Base-by-base conservation (phyloP, 371 early-diverging fungal genomes). In the Phascolomyces articulosus region DNA sequence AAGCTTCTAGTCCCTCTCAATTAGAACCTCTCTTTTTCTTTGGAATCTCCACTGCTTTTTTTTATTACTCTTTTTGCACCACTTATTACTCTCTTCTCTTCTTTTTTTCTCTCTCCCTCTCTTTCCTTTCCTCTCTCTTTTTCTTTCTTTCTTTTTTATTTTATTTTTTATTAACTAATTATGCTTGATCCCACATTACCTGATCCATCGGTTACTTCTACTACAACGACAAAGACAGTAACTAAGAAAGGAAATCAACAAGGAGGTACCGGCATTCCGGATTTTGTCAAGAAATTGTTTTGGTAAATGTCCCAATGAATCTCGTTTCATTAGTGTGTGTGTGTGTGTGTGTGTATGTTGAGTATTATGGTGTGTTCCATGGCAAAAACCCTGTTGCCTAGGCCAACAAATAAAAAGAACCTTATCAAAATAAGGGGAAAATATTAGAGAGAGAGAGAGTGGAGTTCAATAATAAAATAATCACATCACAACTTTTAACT, bases 201-300 rank as follows among this genome's bases (percentile, higher is more conserved):
- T 29, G 34, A 31, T 57, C 57, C 20, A 18, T 57, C 57, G 40
- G 31, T n/a, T 38, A 57, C 10, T 40, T 29, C 34, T 20, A 57
- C 20, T 40, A 20, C 55, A 26, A 55, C 27, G 20, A 34, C 34
- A 34, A 27, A 29, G 15, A n/a, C 31, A 13, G 55, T 55, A 20
- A 55, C 20, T 29, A 57, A 40, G 27, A 57, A 57, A 24, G 57
- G 57, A 9, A 57, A 40, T 40, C 29, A 49, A 23, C 61, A 44
- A 60, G 47, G 58, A 49, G 63, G 63, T 44, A 53, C 54, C 40
- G 60, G 62, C 63, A 75, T 77, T 58, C 82, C 82, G 41, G 82
- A 82, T 48, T 82, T 82, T 65, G 82, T 82, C 26, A 82, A 82
- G 55, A 82, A 82, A 49, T 55, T 82, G 13, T 82, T 79, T 67